phyloP scores from a whole-genome alignment of 2,329 filamentous ascomycete genomes.

The Colletotrichum gloeosporioides region DNA sequence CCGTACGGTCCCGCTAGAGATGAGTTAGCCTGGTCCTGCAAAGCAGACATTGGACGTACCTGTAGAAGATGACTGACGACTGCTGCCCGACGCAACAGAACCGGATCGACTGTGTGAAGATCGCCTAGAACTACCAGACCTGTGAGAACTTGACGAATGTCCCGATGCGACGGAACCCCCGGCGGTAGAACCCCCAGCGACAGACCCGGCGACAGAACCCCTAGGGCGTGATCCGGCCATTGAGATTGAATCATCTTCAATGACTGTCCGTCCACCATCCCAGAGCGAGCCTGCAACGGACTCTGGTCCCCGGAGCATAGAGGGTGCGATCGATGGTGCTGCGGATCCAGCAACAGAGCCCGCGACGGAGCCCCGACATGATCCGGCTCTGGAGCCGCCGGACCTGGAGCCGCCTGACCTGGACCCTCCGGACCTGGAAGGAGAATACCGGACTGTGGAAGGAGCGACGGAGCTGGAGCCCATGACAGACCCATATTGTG shows the following conservation, averaged over 20 bases:
- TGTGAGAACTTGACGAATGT: not conserved
- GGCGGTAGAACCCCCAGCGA: not conserved
- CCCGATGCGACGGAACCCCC: not conserved
- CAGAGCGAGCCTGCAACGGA: not conserved
- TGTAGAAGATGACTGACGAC: not conserved
- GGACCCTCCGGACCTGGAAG: not conserved
- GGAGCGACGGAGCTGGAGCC: not conserved
- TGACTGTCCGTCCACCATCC: not conserved
- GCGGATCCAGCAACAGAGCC: not conserved
- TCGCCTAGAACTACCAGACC: not conserved
- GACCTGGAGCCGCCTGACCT: not conserved
- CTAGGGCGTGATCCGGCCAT: not conserved
- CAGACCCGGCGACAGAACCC: not conserved
- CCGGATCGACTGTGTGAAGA: not conserved
- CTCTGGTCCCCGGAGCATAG: not conserved
- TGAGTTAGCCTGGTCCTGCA: not conserved
- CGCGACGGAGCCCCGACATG: not conserved
- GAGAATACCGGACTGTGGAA: not conserved
- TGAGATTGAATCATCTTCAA: not conserved
- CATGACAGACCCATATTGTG: not conserved
- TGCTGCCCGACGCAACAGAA: not conserved
- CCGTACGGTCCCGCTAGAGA: not conserved
- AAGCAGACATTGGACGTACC: accelerated
- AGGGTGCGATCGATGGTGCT: not conserved
- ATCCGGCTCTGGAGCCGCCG: not conserved